A percentile compares a stretch with the other conserved stretches of the same genome.
Conservation (phyloP, 495 filamentous ascomycete genomes). For the Letharia lupina region DNA sequence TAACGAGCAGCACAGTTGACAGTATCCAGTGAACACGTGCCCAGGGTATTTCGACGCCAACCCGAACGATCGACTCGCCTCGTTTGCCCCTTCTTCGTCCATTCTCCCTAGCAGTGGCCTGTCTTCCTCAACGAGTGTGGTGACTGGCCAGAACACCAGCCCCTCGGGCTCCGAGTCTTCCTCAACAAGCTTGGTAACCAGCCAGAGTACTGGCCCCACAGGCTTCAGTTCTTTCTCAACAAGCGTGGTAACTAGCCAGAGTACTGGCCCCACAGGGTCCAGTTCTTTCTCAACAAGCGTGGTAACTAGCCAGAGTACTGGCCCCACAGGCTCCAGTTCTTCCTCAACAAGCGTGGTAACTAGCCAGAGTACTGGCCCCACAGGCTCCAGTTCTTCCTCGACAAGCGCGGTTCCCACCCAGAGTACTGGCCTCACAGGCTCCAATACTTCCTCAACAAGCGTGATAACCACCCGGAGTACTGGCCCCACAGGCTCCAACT, state of each 20-base stretch:
- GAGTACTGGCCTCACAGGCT: background rate
- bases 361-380: too few species aligned
- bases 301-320: too few species aligned
- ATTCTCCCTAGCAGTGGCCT: background rate
- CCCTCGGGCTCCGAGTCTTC: background rate
- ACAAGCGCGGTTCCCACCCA: too few species aligned
- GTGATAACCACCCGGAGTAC: background rate
- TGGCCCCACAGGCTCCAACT: background rate
- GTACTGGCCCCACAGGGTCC: background rate
- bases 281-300: background rate
- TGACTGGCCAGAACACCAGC: too few species aligned
- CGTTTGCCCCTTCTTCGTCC: background rate
- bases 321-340: too few species aligned
- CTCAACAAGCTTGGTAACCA: background rate
- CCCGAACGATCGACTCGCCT: background rate
- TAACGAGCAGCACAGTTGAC: background rate
- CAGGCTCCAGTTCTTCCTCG: too few species aligned
- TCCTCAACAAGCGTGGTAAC: too few species aligned
- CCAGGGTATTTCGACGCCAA: background rate
- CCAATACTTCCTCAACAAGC: background rate
- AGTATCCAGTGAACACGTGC: background rate
- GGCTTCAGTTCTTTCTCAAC: background rate
- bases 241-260: background rate
- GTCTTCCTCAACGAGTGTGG: background rate
- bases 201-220: background rate